Base-by-base conservation (phyloP, 2,329 filamentous ascomycete genomes). In the Myrmaecium sp. region DNA sequence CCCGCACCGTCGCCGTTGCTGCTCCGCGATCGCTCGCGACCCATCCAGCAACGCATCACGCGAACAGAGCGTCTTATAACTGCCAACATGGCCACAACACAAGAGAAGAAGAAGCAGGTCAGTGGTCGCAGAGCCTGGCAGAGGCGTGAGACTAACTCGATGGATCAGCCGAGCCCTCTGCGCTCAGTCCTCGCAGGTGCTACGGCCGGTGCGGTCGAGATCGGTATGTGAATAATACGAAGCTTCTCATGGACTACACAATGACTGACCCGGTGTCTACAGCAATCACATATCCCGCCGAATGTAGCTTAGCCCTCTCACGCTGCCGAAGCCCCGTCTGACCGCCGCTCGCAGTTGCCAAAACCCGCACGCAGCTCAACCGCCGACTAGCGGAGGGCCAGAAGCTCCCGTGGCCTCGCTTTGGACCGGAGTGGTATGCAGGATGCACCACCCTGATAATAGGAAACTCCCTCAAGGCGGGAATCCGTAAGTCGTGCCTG, bases 371-470 rank as follows among this genome's bases (percentile, higher is more conserved):
- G 30, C 89, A 95, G 55, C 73, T 98, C 45, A 98, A 98, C 54
- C 72, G 76, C 39, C 71, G 74, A 41, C 63, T 95, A 43, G 64
- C 78, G 25, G 74, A 77, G 29, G 76, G 74, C 24, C 64, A 91
- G 61, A 94, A 92, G 60, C 67, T 94, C 16, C 83, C 86, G 28
- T 94, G 82, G 79, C 89, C 89, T 22, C 80, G 81, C 7, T 95
- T 95, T 45, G 89, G 89, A 25, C 63, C 58, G 41, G 82, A 92
- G 53, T 98, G 89, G 89, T 98, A 98, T 53, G 86, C 89, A 8
- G 89, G 89, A 19, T 98, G 89, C 59, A 95, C 89, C 24, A 95
- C 89, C 15, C 58, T 94, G 48, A 92, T 98, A 32, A 82, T 95
- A 39, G 89, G 89, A 33, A 98, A 98, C 57, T 91, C 83, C 28